Conservation (phyloP, 1,139 yeast species). For the Candida sp. region DNA sequence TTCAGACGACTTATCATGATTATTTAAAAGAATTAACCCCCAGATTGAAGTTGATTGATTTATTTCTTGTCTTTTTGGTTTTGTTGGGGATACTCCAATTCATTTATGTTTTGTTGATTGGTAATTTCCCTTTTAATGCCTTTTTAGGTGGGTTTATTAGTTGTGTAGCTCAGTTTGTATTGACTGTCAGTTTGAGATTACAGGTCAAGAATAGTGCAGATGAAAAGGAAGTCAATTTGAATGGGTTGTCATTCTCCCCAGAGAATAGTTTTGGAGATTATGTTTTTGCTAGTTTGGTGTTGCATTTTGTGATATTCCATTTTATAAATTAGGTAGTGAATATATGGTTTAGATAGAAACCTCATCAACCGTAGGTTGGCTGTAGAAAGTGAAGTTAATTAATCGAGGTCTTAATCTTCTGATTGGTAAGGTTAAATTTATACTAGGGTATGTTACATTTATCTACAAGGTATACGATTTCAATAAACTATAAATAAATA, state of each 20-base stretch:
- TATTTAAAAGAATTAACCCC: conserved; percentile 44
- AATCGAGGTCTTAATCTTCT: no score
- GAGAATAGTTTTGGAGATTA: conserved; percentile 89
- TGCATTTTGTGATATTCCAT: conserved; percentile 88
- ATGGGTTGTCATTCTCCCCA: conserved; percentile 26
- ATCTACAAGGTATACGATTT: no score
- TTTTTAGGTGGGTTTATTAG: conserved; percentile 89
- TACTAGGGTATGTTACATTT: no score
- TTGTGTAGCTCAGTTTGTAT: conserved; percentile 94
- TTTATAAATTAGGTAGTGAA: conserved; percentile 83
- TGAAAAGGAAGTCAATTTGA: conserved; percentile 6
- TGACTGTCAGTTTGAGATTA: conserved; percentile 75
- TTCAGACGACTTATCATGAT: conserved; percentile 44
- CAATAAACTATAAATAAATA: no score
- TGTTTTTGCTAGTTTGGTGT: conserved; percentile 78
- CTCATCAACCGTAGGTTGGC: no score
- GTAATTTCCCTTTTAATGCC: conserved; percentile 96
- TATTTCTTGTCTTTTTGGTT: conserved; percentile 73
- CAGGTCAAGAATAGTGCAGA: conserved; percentile 38
- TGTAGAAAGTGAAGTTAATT: no score
- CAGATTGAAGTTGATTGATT: conserved; percentile 65
- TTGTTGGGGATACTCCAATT: conserved; percentile 76
- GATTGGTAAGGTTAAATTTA: no score
- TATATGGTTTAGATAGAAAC: no score
- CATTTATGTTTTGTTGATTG: conserved; percentile 68